phyloP scores from a whole-genome alignment of 768 basidiomycete genomes.

The Lentinula lateritia region DNA sequence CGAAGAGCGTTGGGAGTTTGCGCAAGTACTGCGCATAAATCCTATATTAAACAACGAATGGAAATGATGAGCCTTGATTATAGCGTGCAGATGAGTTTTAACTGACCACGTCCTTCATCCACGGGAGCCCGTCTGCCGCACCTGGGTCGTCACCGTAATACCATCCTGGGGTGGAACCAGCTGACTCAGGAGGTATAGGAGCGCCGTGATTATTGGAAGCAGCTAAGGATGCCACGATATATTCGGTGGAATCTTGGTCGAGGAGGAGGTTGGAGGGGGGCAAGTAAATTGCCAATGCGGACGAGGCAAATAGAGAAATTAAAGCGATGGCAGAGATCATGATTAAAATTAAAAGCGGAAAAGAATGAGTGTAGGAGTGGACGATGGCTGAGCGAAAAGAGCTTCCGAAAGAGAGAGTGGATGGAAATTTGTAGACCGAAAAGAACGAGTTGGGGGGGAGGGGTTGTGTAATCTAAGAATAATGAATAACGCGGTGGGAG shows the following conservation, averaged over 20 bases:
- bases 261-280: background rate
- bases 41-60: background rate
- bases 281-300: background rate
- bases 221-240: slow-evolving; percentile 1
- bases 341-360: too few species aligned
- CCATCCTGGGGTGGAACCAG: slow-evolving; percentile 28
- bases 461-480: too few species aligned
- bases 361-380: too few species aligned
- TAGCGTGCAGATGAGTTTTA: too few species aligned
- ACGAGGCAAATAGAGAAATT: background rate
- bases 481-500: too few species aligned
- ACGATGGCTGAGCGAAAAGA: too few species aligned
- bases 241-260: background rate
- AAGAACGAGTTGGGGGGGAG: too few species aligned
- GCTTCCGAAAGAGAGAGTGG: too few species aligned
- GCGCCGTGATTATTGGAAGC: slow-evolving; percentile 25
- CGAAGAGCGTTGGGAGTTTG: slow-evolving; percentile 21
- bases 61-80: too few species aligned
- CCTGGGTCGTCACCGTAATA: slow-evolving; percentile 24
- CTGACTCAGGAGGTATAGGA: slow-evolving; percentile 27
- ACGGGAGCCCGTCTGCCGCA: background rate
- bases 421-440: too few species aligned
- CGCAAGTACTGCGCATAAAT: slow-evolving; percentile 17
- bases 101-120: slow-evolving; percentile 4
- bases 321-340: too few species aligned